Evolutionary conservation across 208 protist genomes (phyloP).

Genomic region (Trypanosoma avium): DNA sequence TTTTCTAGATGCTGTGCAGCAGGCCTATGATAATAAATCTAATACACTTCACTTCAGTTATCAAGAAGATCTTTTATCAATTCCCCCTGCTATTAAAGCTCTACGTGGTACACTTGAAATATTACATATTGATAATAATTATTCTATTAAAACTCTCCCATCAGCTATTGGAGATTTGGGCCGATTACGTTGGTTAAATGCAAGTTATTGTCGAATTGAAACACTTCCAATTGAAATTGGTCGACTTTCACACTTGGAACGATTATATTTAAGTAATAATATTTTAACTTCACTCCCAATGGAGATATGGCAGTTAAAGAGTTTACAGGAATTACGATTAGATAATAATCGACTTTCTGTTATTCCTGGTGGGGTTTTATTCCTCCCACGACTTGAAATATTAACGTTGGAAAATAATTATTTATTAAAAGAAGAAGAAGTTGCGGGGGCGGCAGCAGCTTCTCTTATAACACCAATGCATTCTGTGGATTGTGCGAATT

Average conservation of each 20-base stretch:
- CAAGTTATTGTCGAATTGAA: slow-evolving; percentile 56
- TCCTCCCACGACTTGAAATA: slow-evolving; percentile 51
- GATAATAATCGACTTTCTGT: slow-evolving; percentile 62
- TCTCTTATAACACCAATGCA: slow-evolving; percentile 46
- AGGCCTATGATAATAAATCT: slow-evolving; percentile 42
- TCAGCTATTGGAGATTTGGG: slow-evolving; percentile 56
- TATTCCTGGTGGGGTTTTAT: slow-evolving; percentile 76
- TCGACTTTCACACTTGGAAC: slow-evolving; percentile 60
- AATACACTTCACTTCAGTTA: slow-evolving; percentile 57
- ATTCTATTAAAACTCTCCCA: slow-evolving; percentile 49
- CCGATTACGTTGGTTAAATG: slow-evolving; percentile 64
- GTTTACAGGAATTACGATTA: slow-evolving; percentile 60
- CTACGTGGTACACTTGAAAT: slow-evolving; percentile 68
- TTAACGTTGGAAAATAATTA: slow-evolving; percentile 81
- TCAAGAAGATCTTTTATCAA: slow-evolving; percentile 33
- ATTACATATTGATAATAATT: slow-evolving; percentile 85
- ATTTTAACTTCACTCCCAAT: slow-evolving; percentile 47
- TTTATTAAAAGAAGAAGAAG: slow-evolving; percentile 39
- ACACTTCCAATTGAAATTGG: slow-evolving; percentile 45
- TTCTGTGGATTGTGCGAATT: slow-evolving; percentile 76
- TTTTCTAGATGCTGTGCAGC: slow-evolving; percentile 38
- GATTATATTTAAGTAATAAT: slow-evolving; percentile 73
- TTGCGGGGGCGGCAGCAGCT: slow-evolving; percentile 42
- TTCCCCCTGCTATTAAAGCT: slow-evolving; percentile 38
- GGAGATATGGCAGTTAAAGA: slow-evolving; percentile 73